Base-by-base conservation (phyloP, 768 basidiomycete genomes). In the Mycena galericulata region DNA sequence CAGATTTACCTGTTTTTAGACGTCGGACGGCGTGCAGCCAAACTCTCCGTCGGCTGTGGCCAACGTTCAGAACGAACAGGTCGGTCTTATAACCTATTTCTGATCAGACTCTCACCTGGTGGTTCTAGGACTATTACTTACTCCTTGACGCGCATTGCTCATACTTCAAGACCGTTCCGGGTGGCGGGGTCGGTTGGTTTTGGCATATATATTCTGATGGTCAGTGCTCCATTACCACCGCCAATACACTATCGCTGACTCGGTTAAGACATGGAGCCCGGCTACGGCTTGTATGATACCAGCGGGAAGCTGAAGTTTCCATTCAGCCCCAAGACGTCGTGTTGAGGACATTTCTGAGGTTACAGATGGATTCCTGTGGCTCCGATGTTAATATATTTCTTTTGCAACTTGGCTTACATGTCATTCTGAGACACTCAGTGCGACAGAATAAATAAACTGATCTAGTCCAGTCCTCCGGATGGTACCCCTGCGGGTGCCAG, bases 181-280 rank as follows among this genome's bases (percentile, higher is more conserved):
- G 85, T 3, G 91, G 91, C 24, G 91, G 91, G 26, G 80, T 93
- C 38, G 91, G 92, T 14, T 94, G 92, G 93, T 94, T 94, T 72
- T 91, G 90, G 29, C 93, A 94, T 75, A 89, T 93, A 60, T 93
- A 93, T 73, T 88, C 89, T 2, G 93, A 93, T 73, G 66, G 77
- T 67, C 85, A 88, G 77, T 85, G n/a, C n/a, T 84, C 57, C 49
- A 36, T 10, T 12, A 18, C 17, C 32, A 49, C 17, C 22, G 6
- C 29, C 18, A 9, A 4, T 12, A 34, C 17, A 22, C 6, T 24
- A 2, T 45, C 24, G 45, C 58, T 68, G n/a, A 71, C 36, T 43
- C 43, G 7, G 4, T 27, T 20, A 27, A 67, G 70, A 72, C 10
- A 68, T 68, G 72, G 85, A 86, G 72, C 88, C 89, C 20, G 92